These are phyloP conservation scores for Globisporangium radiosum DNA, from an alignment of 352 stramenopile species.

Conservation along the genomic window DNA sequence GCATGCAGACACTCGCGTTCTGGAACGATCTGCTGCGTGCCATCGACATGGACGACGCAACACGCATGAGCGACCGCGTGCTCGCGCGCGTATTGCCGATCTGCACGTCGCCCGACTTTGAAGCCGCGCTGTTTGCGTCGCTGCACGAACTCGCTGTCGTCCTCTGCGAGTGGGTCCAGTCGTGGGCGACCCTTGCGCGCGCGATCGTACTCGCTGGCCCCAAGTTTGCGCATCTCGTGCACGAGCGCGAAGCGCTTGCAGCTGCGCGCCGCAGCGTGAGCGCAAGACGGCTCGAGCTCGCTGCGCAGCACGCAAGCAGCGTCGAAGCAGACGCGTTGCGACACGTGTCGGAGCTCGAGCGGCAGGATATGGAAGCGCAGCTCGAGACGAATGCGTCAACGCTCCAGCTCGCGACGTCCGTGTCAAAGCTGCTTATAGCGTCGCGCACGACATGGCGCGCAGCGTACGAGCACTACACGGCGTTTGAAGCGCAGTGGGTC, in stretches of 20 bases:
- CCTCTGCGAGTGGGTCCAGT: slow-evolving; percentile 64
- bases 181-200: slow-evolving; percentile 30
- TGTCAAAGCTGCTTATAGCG: slow-evolving; percentile 45
- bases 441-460: slow-evolving; percentile 37
- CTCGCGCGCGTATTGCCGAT: slow-evolving; percentile 50
- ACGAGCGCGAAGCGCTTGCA: slow-evolving; percentile 37
- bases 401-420: slow-evolving; percentile 41
- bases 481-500: slow-evolving; percentile 35
- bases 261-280: slow-evolving; percentile 27
- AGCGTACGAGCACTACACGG: slow-evolving; percentile 28
- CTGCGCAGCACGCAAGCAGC: slow-evolving; percentile 28
- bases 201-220: slow-evolving; percentile 51
- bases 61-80: slow-evolving; percentile 36
- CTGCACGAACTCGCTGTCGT: slow-evolving; percentile 49
- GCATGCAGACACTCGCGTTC: slow-evolving; percentile 32
- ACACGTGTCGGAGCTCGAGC: slow-evolving; percentile 42
- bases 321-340: slow-evolving; percentile 28
- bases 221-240: slow-evolving; percentile 42
- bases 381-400: slow-evolving; percentile 47
- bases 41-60: slow-evolving; percentile 30
- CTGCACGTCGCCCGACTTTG: slow-evolving; percentile 54
- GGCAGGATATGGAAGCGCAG: slow-evolving; percentile 35
- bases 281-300: slow-evolving; percentile 27
- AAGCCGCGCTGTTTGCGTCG: slow-evolving; percentile 31
- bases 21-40: slow-evolving; percentile 36